Percentiles rank a stretch among this genome's conserved stretches.
Conservation (phyloP, 805 yeast species). For the Candida dendrica region DNA sequence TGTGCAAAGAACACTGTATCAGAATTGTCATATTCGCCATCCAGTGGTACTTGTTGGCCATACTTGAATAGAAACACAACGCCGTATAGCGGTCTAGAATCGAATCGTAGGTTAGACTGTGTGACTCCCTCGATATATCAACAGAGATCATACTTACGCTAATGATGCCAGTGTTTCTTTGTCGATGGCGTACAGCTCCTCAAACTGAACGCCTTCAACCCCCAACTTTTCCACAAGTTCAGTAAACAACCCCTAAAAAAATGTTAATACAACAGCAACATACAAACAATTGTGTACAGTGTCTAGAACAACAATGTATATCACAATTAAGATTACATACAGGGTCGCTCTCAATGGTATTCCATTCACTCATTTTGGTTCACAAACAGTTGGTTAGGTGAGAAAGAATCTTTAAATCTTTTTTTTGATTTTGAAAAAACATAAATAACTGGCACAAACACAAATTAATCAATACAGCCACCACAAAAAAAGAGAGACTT, state of each 20-base stretch:
- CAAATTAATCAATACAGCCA: too few relatives aligned
- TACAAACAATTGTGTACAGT: too few relatives aligned
- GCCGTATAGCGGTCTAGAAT: constrained; percentile 42
- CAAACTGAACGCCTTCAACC: constrained; percentile 46
- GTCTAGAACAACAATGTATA: too few relatives aligned
- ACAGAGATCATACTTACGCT: constrained; percentile 6
- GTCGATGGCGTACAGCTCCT: constrained; percentile 51
- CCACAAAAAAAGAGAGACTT: too few relatives aligned
- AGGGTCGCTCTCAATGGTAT: neutral
- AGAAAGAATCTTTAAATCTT: too few relatives aligned
- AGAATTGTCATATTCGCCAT: constrained; percentile 37
- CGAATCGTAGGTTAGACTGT: too few relatives aligned
- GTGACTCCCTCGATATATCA: too few relatives aligned
- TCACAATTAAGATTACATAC: neutral
- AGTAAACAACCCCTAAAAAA: constrained; percentile 48
- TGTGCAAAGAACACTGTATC: constrained; percentile 47
- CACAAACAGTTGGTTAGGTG: too few relatives aligned
- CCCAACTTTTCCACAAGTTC: constrained; percentile 52
- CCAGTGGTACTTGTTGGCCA: constrained; percentile 33
- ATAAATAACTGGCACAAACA: too few relatives aligned
- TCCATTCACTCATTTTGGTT: constrained; percentile 3
- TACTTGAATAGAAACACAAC: constrained; percentile 59
- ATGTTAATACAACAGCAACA: neutral
- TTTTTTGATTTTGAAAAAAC: too few relatives aligned
- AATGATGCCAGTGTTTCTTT: constrained; percentile 27